phyloP scores from a whole-genome alignment of 768 basidiomycete species.

The Sarcodon sp. region DNA sequence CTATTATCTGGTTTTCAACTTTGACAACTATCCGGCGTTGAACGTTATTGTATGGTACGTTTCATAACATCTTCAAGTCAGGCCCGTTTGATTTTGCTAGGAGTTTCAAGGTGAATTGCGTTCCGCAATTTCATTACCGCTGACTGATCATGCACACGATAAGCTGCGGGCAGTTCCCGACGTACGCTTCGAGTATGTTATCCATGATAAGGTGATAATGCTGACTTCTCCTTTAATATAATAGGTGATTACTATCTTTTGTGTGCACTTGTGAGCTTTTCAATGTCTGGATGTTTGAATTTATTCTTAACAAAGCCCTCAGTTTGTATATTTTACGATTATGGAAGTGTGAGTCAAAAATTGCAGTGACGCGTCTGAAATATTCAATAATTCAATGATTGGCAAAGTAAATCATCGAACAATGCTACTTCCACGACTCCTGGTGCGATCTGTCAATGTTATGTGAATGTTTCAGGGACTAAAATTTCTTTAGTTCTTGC shows the following conservation, averaged over 20 bases:
- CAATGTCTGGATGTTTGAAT: neutral
- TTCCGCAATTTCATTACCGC: too few relatives aligned
- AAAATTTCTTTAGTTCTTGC: neutral
- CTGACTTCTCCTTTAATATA: neutral
- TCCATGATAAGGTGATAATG: too few relatives aligned
- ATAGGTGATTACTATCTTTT: neutral
- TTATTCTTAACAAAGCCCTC: neutral
- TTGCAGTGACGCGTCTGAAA: too few relatives aligned
- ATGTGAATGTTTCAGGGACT: neutral
- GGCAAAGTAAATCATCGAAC: neutral
- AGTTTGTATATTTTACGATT: neutral
- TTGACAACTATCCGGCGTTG: neutral
- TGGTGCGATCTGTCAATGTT: neutral
- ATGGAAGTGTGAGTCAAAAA: neutral
- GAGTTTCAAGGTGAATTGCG: neutral
- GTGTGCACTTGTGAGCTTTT: too few relatives aligned
- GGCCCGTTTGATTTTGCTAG: neutral
- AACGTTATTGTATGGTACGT: neutral
- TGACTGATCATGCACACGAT: too few relatives aligned
- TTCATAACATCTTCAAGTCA: neutral
- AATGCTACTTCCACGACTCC: neutral
- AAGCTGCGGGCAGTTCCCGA: too few relatives aligned
- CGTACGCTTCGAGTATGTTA: too few relatives aligned
- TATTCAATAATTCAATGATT: neutral
- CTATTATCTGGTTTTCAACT: neutral